A percentile compares a stretch with the other conserved stretches of the same genome.
phyloP scores from a whole-genome alignment of 2,329 filamentous ascomycete genomes.

The Exophiala dermatitidis region DNA sequence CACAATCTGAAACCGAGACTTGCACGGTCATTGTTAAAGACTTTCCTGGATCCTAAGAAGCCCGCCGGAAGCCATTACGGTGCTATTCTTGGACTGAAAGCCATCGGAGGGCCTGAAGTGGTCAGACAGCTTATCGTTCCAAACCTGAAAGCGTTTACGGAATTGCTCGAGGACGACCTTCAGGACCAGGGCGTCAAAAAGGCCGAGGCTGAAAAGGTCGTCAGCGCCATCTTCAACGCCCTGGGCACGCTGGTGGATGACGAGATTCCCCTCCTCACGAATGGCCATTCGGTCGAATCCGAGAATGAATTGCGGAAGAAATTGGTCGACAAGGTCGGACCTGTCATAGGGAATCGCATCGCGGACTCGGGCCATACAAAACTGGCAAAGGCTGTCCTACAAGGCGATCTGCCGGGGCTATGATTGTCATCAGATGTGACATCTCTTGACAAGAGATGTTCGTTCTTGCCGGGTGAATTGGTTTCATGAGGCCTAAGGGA shows the following conservation, averaged over 20 bases:
- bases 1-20: conserved; percentile 79
- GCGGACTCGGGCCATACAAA: conserved; percentile 36
- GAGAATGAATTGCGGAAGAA: conserved; percentile 35
- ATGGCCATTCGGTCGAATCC: conserved; percentile 34
- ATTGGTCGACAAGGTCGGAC: conserved; percentile 42
- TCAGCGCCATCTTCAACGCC: conserved; percentile 50
- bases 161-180: conserved; percentile 51
- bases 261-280: conserved; percentile 31
- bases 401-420: conserved; percentile 14
- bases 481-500: too few species aligned
- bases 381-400: conserved; percentile 36
- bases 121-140: conserved; percentile 59
- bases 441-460: too few species aligned
- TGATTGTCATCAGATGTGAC: neutral
- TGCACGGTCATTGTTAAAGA: conserved; percentile 85
- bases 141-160: conserved; percentile 58
- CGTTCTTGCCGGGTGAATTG: too few species aligned
- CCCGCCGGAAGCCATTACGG: conserved; percentile 82
- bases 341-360: conserved; percentile 37
- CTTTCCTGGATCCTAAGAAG: conserved; percentile 79
- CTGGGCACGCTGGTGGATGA: conserved; percentile 50
- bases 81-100: conserved; percentile 70
- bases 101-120: conserved; percentile 64
- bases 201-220: conserved; percentile 54
- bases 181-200: conserved; percentile 44